These are phyloP conservation scores for Kitagawia praeruptora DNA, from an alignment of 129 eudicot genomes.

Conservation along the genomic window DNA sequence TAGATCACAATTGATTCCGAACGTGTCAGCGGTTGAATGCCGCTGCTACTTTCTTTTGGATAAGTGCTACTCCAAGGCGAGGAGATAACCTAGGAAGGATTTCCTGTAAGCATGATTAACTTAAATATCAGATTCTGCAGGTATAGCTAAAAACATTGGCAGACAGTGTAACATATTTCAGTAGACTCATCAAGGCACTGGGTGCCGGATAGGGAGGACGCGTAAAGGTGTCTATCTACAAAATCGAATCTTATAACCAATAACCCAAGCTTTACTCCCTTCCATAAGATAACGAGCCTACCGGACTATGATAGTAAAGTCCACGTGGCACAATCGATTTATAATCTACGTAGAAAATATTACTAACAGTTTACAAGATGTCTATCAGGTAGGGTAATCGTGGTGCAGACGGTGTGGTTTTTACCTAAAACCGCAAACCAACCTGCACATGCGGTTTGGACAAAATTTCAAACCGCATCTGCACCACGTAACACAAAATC, in stretches of 20 bases:
- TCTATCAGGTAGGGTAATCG: not conserved
- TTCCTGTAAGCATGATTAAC: slow-evolving; percentile 48
- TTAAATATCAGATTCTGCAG: not conserved
- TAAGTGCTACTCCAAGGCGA: slow-evolving; percentile 67
- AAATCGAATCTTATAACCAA: not conserved
- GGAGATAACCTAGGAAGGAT: slow-evolving; percentile 83
- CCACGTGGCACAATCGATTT: not conserved
- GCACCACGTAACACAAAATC: too few species aligned
- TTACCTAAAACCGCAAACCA: too few species aligned
- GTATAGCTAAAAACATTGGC: not conserved
- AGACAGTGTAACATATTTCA: not conserved
- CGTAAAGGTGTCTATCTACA: not conserved
- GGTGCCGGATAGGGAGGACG: too few species aligned
- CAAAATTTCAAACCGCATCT: too few species aligned
- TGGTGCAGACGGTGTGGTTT: too few species aligned
- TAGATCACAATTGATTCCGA: not conserved
- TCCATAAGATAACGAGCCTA: not conserved
- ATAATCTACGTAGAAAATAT: too few species aligned
- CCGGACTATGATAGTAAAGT: not conserved
- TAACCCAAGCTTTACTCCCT: not conserved
- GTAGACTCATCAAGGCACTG: not conserved
- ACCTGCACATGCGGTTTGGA: too few species aligned
- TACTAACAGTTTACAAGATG: not conserved
- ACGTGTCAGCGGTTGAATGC: slow-evolving; percentile 27
- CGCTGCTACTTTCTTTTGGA: slow-evolving; percentile 70